These are phyloP conservation scores for Lipomyces oligophaga DNA, from an alignment of 805 yeast genomes.

Conservation along the genomic window DNA sequence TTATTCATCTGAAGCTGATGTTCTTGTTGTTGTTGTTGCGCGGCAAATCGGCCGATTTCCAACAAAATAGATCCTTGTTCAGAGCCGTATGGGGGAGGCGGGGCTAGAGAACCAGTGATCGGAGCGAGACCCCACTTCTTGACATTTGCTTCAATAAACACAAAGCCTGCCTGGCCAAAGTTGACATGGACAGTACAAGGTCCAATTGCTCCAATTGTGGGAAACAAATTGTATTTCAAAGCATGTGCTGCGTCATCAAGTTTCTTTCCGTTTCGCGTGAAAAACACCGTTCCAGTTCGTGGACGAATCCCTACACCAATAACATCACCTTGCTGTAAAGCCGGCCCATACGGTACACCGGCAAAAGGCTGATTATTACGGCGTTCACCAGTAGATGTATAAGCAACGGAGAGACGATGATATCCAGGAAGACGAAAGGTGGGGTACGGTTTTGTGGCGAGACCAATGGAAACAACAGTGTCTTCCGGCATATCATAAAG, in stretches of 20 bases:
- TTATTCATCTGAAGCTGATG: not conserved
- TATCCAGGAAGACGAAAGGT: constrained; percentile 90
- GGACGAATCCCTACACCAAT: constrained; percentile 87
- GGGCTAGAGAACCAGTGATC: constrained; percentile 77
- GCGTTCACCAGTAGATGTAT: constrained; percentile 79
- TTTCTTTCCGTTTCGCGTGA: constrained; percentile 91
- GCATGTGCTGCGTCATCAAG: constrained; percentile 74
- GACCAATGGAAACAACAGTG: constrained; percentile 62
- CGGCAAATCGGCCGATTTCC: constrained; percentile 40
- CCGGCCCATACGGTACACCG: constrained; percentile 55
- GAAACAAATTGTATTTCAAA: constrained; percentile 70
- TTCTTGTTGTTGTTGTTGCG: not conserved
- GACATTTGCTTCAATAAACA: constrained; percentile 86
- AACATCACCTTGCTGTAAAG: constrained; percentile 76
- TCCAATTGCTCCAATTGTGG: constrained; percentile 84
- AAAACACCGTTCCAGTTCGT: constrained; percentile 79
- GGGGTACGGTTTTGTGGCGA: constrained; percentile 87
- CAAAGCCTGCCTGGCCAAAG: constrained; percentile 85
- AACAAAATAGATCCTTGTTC: constrained; percentile 73
- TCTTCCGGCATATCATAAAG: constrained; percentile 62
- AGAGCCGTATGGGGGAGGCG: constrained; percentile 89
- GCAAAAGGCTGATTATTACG: constrained; percentile 74
- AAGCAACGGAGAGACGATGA: constrained; percentile 78
- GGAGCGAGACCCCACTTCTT: constrained; percentile 97
- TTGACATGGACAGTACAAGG: constrained; percentile 82